Base-by-base conservation (phyloP, 2,329 filamentous ascomycete genomes). In the Ambrosiella xylebori region DNA sequence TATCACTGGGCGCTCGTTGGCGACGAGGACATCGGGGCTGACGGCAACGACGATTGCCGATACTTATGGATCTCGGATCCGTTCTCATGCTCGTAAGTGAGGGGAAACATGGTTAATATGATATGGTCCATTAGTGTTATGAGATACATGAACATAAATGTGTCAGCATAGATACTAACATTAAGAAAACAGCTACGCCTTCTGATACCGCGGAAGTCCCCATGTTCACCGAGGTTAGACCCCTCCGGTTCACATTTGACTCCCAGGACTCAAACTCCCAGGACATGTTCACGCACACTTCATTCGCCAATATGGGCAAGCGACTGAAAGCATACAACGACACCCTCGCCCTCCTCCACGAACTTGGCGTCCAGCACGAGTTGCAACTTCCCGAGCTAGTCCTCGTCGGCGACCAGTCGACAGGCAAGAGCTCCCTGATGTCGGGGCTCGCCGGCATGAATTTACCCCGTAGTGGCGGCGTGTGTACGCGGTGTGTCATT, bases 381-480 rank as follows among this genome's bases (percentile, higher is more conserved):
- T 78, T 88, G 0, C 78, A 80, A 0, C 72, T 95, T 0, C 88
- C 89, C 0, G 87, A 88, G 63, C 81, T 94, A 8, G 85, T 91
- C 5, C 79, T 95, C 0, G 81, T 95, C 0, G 89, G 89, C 0
- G 88, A 95, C 54, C 89, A 95, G 65, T 86, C 81, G 0, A 85
- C 88, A 0, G 90, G 89, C 0, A 95, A 95, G 66, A 88, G 83
- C 0, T 88, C 73, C 36, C 65, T 79, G 4, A 79, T 79, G 76
- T 82, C 82, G 11, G 82, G 79, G 0, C 77, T 86, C 52, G 74
- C 77, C 0, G 85, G 83, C 3, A 82, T 93, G 27, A 81, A 82
- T 17, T 78, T 91, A 0, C 88, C 88, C 0, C 76, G 84, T 1
- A 80, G 77, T 45, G 77, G 79, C 3, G 85, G 84, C 0, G 86